These are phyloP conservation scores for Cladorrhinum samala DNA, from an alignment of 495 filamentous ascomycete species.

Conservation along the genomic window DNA sequence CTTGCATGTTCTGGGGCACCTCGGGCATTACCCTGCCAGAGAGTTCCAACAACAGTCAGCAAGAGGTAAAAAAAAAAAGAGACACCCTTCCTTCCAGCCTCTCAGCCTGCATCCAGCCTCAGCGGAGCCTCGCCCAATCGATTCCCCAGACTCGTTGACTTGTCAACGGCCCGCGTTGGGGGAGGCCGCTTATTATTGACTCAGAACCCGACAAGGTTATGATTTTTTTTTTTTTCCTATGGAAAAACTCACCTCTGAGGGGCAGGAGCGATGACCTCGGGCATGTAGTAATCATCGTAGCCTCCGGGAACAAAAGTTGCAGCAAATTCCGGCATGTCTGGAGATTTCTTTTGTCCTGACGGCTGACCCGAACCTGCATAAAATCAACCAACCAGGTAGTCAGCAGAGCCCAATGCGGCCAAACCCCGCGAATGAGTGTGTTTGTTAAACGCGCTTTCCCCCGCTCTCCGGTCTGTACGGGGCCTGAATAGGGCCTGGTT, in stretches of 20 bases:
- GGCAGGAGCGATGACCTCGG: conserved; percentile 57
- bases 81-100: no score
- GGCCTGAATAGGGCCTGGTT: conserved; percentile 2
- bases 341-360: conserved; percentile 32
- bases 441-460: neutral
- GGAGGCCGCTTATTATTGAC: neutral
- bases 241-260: conserved; percentile 80
- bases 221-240: no score
- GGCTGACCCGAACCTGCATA: conserved; percentile 36
- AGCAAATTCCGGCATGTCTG: conserved; percentile 52
- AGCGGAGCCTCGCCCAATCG: conserved; percentile 13
- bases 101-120: conserved; percentile 16
- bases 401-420: conserved; percentile 15
- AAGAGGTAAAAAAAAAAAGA: no score
- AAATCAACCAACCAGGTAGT: conserved; percentile 21
- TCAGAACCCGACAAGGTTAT: no score
- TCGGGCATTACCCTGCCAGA: conserved; percentile 50
- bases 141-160: neutral
- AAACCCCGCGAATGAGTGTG: conserved; percentile 8
- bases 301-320: conserved; percentile 90
- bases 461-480: conserved; percentile 7
- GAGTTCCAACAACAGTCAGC: conserved; percentile 18
- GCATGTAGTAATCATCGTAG: conserved; percentile 81
- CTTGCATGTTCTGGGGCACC: conserved; percentile 73
- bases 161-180: neutral